A percentile compares a stretch with the other conserved stretches of the same genome.
Conservation (phyloP, 371 early-diverging fungal genomes). For the Mortierella sp. region DNA sequence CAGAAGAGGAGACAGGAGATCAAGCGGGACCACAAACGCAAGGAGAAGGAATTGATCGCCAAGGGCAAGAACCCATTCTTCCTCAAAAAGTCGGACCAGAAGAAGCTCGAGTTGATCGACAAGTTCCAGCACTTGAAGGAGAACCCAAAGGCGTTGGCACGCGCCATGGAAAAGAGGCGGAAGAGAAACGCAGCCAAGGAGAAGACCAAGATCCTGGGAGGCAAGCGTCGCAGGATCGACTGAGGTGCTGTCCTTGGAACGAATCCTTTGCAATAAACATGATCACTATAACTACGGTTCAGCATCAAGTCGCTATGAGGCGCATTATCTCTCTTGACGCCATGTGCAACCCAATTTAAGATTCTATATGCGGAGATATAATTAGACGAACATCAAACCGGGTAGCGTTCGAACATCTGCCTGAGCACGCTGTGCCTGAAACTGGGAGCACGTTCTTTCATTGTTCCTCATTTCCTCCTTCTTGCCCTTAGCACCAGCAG, state of each 20-base stretch:
- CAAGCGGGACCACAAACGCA: conserved; percentile 80
- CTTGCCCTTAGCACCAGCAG: too few species aligned
- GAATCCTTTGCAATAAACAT: neutral
- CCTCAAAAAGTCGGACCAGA: conserved; percentile 85
- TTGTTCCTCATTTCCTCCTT: too few species aligned
- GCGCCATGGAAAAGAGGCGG: conserved; percentile 86
- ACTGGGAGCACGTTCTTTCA: too few species aligned
- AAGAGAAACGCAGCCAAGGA: conserved; percentile 91
- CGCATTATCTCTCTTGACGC: too few species aligned
- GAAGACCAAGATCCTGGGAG: conserved; percentile 51
- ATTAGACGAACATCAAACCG: too few species aligned
- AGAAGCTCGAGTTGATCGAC: conserved; percentile 82
- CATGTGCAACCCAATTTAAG: too few species aligned
- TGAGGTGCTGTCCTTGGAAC: neutral
- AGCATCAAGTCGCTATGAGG: too few species aligned
- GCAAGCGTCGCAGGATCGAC: conserved; percentile 44
- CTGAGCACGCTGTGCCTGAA: too few species aligned
- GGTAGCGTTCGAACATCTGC: too few species aligned
- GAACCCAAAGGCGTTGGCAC: conserved; percentile 76
- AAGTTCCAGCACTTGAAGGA: conserved; percentile 76
- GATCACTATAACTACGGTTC: too few species aligned
- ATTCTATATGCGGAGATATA: too few species aligned
- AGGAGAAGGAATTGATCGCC: conserved; percentile 79
- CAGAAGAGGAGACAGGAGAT: conserved; percentile 74
- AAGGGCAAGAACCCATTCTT: conserved; percentile 92